Evolutionary conservation across 2,329 filamentous ascomycete genomes (phyloP).

Genomic region (Torrubiellomyces zombiae): DNA sequence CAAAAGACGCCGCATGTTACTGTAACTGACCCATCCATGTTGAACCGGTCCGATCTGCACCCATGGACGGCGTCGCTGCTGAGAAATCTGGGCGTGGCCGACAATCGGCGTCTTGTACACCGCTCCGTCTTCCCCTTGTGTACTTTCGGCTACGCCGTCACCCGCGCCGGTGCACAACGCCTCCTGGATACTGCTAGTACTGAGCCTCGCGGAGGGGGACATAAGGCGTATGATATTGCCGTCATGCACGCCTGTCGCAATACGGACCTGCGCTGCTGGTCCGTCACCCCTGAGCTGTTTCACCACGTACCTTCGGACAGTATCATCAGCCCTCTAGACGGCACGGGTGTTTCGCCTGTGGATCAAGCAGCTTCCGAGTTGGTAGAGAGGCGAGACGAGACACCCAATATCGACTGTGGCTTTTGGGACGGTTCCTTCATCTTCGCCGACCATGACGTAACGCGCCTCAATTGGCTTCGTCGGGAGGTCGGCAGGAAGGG

Average conservation of each 20-base stretch:
- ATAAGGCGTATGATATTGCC: constrained; percentile 1
- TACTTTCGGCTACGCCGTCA: constrained; percentile 2
- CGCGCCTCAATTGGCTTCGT: neutral
- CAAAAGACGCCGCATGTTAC: neutral
- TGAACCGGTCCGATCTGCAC: neutral
- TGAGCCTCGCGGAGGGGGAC: neutral
- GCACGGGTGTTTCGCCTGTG: neutral
- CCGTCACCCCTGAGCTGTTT: constrained; percentile 1
- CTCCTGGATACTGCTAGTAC: neutral
- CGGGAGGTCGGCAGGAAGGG: constrained; percentile 1
- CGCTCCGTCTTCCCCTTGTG: constrained; percentile 2
- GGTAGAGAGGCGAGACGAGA: constrained; percentile 1
- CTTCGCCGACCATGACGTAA: neutral
- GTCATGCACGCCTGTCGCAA: constrained; percentile 1
- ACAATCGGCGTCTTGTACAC: constrained; percentile 1
- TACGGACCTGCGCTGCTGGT: constrained; percentile 1
- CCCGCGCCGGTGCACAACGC: constrained; percentile 1
- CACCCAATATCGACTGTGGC: constrained; percentile 1
- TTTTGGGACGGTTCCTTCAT: constrained; percentile 1
- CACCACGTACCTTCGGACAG: constrained; percentile 1
- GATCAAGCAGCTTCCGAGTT: neutral
- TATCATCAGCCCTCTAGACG: neutral
- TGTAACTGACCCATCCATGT: constrained; percentile 1
- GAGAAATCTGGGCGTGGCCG: constrained; percentile 1
- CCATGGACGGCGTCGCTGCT: constrained; percentile 1